phyloP scores from a whole-genome alignment of 73 alveolate genomes.

The Breviolum minutum region DNA sequence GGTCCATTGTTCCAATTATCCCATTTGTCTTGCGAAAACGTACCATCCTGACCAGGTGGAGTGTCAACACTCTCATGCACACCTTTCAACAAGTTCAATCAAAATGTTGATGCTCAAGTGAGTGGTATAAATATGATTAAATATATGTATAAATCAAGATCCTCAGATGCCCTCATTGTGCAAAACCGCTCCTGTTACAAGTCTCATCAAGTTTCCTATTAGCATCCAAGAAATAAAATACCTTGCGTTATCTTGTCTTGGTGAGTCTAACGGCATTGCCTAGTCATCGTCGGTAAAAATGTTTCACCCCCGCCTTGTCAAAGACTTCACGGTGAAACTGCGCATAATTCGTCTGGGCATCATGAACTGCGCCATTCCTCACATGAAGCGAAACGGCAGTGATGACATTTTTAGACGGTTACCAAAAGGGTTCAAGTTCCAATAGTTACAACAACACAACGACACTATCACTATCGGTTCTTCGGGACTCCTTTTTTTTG shows the following conservation, averaged over 20 bases:
- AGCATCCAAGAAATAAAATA: no score
- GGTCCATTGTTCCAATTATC: conserved; percentile 27
- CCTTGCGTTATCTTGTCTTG: no score
- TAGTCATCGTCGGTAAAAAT: neutral
- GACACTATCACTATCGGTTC: no score
- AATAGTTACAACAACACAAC: no score
- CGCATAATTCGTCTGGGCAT: conserved; percentile 66
- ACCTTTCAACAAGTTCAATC: no score
- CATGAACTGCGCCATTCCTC: conserved; percentile 62
- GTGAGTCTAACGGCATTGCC: no score
- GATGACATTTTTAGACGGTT: neutral
- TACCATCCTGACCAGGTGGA: conserved; percentile 26
- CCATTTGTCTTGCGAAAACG: conserved; percentile 58
- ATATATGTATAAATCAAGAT: neutral
- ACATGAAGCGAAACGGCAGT: neutral
- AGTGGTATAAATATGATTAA: no score
- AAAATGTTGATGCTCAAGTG: neutral
- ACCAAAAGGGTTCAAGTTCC: no score
- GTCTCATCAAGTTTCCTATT: no score
- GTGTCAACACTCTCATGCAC: neutral
- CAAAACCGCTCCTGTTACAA: neutral
- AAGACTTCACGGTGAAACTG: conserved; percentile 57
- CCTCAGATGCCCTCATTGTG: neutral
- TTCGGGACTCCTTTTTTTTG: no score
- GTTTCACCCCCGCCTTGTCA: conserved; percentile 2